Conservation (phyloP, 2,329 filamentous ascomycete species). For the Ophiocordyceps polyrhachis-furcata region DNA sequence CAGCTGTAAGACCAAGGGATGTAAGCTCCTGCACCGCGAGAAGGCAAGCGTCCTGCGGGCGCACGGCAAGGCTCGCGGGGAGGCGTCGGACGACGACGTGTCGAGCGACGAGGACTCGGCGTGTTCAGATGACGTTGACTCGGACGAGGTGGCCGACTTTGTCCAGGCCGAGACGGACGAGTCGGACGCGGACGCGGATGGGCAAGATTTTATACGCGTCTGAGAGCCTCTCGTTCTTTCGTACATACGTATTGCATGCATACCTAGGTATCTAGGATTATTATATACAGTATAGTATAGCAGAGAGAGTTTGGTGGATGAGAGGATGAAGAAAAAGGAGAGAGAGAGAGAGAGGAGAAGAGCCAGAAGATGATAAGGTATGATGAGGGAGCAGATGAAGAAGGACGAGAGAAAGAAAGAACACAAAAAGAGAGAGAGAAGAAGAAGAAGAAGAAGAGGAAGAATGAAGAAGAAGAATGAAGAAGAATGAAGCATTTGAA, state of each 20-base stretch:
- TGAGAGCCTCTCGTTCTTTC: slow-evolving; percentile 3
- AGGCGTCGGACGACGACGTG: slow-evolving; percentile 66
- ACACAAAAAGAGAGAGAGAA: too few relatives aligned
- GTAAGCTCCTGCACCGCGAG: slow-evolving; percentile 74
- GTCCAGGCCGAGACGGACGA: slow-evolving; percentile 36
- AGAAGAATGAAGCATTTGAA: too few relatives aligned
- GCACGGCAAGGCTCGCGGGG: slow-evolving; percentile 35
- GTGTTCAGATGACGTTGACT: slow-evolving; percentile 51
- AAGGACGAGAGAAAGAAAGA: neutral
- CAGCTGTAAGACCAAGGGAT: slow-evolving; percentile 60
- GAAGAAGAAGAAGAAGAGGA: neutral
- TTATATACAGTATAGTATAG: too few relatives aligned
- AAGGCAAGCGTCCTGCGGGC: slow-evolving; percentile 64
- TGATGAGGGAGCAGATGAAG: too few relatives aligned
- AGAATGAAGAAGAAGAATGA: neutral
- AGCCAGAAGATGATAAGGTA: too few relatives aligned
- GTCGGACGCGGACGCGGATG: slow-evolving; percentile 35
- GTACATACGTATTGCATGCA: too few relatives aligned
- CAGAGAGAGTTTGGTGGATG: neutral
- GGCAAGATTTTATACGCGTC: slow-evolving; percentile 35
- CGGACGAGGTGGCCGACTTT: slow-evolving; percentile 49
- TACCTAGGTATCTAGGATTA: too few relatives aligned
- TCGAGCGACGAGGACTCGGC: slow-evolving; percentile 43
- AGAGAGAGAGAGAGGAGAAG: neutral
- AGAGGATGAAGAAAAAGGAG: neutral